Evolutionary conservation across 2,329 filamentous ascomycete genomes (phyloP), one percentile per base, ranked within the genome.

Genomic region (Exophiala sideris): DNA sequence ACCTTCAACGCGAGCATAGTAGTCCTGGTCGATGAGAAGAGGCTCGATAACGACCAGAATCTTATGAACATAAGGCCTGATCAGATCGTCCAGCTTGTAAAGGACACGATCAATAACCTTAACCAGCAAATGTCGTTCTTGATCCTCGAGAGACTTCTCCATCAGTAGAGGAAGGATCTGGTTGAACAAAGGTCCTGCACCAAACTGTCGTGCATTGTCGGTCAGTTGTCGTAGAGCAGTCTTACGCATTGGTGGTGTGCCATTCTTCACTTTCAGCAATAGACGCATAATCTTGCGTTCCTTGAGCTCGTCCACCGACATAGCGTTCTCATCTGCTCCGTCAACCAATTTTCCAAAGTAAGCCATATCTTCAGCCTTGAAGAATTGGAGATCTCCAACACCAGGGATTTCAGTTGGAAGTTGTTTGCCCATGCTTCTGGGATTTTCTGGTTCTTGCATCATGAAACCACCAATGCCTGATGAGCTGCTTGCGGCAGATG

Each of bases 261-360:
- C 94, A 70, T 99, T 99, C 82, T 99, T 99, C 78, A 99, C 92
- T 75, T 99, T 99, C 52, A 99, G 80, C 42, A 99, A 78, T 51
- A 99, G 76, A 62, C 94, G 82, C 94, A 99, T 97, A 68, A 99
- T 99, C 75, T 99, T 99, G 58, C 94, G 83, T 73, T 99, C 92
- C 73, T 99, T 97, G 48, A 99, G 76, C 67, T 99, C 92, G 45
- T 99, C 94, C 8, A 99, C 91, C 16, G 86, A 91, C 73, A 99
- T 83, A 18, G 85, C 81, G 64, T 92, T 95, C 73, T 99, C 94
- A 64, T 97, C 91, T 21, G 87, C 88, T 35, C 89, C 91, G 68
- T 99, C 94, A 18, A 95, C 92, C 38, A 99, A 82, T 76, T 99
- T 97, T 55, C 92, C 91, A 67, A 99, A 99, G 74, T 99, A 99